Evolutionary conservation across 441 rosid species (phyloP).

Genomic region (Erodium moschatum): DNA sequence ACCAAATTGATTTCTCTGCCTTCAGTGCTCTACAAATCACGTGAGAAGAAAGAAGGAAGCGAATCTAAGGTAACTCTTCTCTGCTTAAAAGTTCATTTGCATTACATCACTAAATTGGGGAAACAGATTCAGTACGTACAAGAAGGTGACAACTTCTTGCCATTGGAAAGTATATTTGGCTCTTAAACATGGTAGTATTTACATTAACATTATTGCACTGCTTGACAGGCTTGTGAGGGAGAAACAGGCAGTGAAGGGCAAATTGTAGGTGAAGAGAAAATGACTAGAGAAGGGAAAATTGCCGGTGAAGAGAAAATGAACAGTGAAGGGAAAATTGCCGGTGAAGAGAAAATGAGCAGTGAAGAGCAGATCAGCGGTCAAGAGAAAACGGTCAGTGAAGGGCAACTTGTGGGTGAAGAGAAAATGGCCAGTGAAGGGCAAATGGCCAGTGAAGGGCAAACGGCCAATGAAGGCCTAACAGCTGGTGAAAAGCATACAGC

Average conservation of each 20-base stretch:
- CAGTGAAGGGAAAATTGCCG: background rate
- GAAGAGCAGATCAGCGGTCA: background rate
- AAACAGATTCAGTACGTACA: background rate
- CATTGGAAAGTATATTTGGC: background rate
- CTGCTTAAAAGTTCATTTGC: background rate
- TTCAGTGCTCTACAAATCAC: constrained; percentile 49
- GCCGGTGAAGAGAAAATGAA: background rate
- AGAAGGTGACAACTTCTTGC: background rate
- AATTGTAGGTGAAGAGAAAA: background rate
- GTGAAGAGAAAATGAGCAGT: background rate
- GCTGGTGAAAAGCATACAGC: background rate
- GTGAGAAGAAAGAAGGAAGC: constrained; percentile 52
- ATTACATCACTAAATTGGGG: constrained; percentile 1
- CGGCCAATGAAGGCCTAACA: background rate
- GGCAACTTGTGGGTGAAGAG: background rate
- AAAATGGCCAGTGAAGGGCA: background rate
- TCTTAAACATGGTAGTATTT: background rate
- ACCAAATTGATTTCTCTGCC: constrained; percentile 51
- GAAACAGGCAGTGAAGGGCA: background rate
- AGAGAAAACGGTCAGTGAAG: background rate
- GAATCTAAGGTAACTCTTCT: constrained; percentile 45
- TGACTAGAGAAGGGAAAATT: background rate
- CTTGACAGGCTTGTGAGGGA: background rate
- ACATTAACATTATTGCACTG: constrained; percentile 7
- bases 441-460: background rate